Percentiles rank a stretch among this genome's conserved stretches.
These are phyloP conservation scores for Byssothecium circinans DNA, from an alignment of 2,329 filamentous ascomycete genomes.

Conservation along the genomic window DNA sequence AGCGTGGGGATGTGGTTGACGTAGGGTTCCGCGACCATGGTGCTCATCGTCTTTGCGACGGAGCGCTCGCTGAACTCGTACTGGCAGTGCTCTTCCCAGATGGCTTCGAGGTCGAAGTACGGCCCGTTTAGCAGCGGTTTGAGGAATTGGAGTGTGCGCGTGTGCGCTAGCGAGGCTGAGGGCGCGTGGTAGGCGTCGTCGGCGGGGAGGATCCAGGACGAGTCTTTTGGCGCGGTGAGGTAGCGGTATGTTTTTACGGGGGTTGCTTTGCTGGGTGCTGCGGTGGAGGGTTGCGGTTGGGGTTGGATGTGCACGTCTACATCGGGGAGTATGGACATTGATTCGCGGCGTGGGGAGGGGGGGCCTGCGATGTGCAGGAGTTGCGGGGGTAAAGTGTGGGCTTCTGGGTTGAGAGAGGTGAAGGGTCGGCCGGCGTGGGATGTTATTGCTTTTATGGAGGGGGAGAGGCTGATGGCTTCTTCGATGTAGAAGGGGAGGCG, in stretches of 20 bases:
- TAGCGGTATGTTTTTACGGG: constrained; percentile 31
- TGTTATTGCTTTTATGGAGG: constrained; percentile 34
- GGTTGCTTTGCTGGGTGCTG: constrained; percentile 5
- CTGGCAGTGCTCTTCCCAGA: constrained; percentile 78
- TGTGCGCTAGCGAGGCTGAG: constrained; percentile 65
- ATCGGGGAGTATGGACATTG: constrained; percentile 22
- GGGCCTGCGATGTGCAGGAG: constrained; percentile 33
- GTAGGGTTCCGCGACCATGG: constrained; percentile 78
- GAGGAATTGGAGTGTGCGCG: constrained; percentile 65
- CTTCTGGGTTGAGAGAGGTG: constrained; percentile 21
- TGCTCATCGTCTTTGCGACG: constrained; percentile 75
- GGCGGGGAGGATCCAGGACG: constrained; percentile 31
- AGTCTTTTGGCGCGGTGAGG: constrained; percentile 23
- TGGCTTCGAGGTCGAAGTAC: constrained; percentile 71
- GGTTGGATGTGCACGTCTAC: not conserved
- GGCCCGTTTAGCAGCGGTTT: constrained; percentile 66
- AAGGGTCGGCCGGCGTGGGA: constrained; percentile 36
- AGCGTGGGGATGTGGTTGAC: constrained; percentile 76
- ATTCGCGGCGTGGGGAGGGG: constrained; percentile 22
- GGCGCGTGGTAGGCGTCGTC: constrained; percentile 47
- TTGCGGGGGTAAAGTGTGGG: constrained; percentile 25
- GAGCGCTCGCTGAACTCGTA: constrained; percentile 70
- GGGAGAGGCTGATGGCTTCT: constrained; percentile 26
- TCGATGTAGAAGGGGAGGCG: constrained; percentile 37
- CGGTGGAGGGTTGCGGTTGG: constrained; percentile 2